Base-by-base conservation (phyloP, 2,329 filamentous ascomycete genomes). In the Pseudonectria foliicola region DNA sequence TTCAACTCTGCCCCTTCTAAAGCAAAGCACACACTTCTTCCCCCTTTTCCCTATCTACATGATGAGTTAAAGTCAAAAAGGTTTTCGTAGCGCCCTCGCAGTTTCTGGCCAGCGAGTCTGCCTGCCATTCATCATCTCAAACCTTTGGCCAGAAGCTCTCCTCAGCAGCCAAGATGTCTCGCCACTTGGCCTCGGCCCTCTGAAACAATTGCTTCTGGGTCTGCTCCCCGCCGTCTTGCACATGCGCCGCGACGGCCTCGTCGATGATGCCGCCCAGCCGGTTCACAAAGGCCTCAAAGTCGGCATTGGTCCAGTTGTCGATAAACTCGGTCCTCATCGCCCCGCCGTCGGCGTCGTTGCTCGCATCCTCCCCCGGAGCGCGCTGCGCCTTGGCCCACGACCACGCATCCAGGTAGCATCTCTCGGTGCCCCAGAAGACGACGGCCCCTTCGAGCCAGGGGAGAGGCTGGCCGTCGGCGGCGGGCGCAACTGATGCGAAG, bases 361-460 rank as follows among this genome's bases (percentile, higher is more conserved):
- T 42, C 1, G 31, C 38, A 13, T 42, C 30, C 3, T 40, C 38
- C 2, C 37, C 29, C 12, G 42, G 42, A 2, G 49, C 44, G 13
- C 61, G 53, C 46, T 68, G 59, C 4, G 53, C 43, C 42, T 55
- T 64, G 4, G 70, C 70, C 54, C 66, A 71, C 8, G 62, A 64
- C 78, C 78, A 82, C 10, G 77, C 70, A 26, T 72, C 65, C 13
- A 80, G 53, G 51, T 81, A 82, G 40, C 69, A 72, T 30, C 68
- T 75, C 60, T 90, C 84, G 2, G 80, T 86, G n/a, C 77, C 78
- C 78, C 82, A 89, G 15, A 88, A 71, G n/a, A 85, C 70, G 3
- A 85, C 71, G 42, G 85, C 66, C 6, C 79, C 81, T 53, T 87
- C 81, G 3, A 88, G 60, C 50, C 66, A 70, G 0, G 62, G 57